Percentiles rank a stretch among this genome's conserved stretches.
phyloP scores from a whole-genome alignment of 2,329 filamentous ascomycete genomes.

The Fusarium chuoi region DNA sequence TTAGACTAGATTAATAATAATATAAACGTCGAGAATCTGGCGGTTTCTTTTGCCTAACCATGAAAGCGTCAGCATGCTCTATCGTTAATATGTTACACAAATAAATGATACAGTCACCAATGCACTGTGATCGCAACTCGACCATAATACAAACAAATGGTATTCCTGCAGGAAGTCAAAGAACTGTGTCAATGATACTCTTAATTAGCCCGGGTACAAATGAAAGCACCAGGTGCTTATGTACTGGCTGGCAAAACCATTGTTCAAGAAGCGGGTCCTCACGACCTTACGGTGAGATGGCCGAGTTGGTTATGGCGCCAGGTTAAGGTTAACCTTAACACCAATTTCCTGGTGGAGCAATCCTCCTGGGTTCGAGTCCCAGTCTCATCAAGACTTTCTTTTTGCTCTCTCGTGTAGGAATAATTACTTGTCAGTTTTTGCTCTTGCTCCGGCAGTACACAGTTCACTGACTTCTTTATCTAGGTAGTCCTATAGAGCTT shows the following conservation, averaged over 20 bases:
- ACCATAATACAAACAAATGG: background rate
- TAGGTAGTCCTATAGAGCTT: background rate
- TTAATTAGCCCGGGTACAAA: background rate
- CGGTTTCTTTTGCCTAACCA: background rate
- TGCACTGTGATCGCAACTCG: background rate
- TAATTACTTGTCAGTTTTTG: background rate
- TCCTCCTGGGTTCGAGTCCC: slow-evolving; percentile 44
- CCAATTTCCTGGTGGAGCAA: slow-evolving; percentile 42
- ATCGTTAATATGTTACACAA: background rate
- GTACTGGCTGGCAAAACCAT: rapidly evolving
- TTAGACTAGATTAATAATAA: background rate
- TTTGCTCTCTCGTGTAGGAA: background rate
- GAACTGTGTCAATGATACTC: background rate
- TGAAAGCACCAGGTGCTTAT: background rate
- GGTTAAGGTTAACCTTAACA: slow-evolving; percentile 39
- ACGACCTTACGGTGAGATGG: slow-evolving; percentile 34
- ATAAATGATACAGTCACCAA: background rate
- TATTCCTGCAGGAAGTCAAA: background rate
- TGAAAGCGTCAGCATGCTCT: background rate
- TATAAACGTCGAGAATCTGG: background rate
- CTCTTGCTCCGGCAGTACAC: too few relatives aligned
- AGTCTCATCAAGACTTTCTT: slow-evolving; percentile 33
- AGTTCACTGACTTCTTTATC: background rate
- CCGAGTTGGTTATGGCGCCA: slow-evolving; percentile 41
- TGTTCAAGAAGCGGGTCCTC: background rate